Evolutionary conservation across 2,329 filamentous ascomycete species (phyloP), one percentile per base, ranked within the genome.

Genomic region (Keithomyces neogunnii): DNA sequence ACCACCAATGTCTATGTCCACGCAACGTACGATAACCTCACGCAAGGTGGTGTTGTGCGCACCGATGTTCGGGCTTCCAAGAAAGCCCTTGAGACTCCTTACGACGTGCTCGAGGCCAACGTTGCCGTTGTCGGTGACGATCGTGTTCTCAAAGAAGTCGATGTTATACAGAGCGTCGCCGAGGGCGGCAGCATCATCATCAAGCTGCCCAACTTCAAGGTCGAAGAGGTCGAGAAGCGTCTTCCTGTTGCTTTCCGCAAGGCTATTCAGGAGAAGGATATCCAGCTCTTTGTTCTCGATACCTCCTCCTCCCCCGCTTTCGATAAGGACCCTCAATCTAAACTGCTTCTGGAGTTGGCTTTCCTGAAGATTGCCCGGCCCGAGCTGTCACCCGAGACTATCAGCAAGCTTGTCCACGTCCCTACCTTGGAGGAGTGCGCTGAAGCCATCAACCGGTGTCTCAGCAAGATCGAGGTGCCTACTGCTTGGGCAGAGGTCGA

Each of bases 211-310:
- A 85, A 83, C 59, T 82, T 89, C 66, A 96, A 95, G 72, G 82
- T 89, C 48, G 92, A 95, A 44, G 90, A 96, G 36, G 67, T 91
- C 5, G 92, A 97, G 73, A 95, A 95, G 79, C 85, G 88, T 60
- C 74, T 99, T 5, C 81, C 89, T 2, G 75, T 77, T 38, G 67
- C 74, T 45, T 80, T 93, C 57, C 84, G 87, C 63, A 89, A 87
- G 69, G 75, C 78, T 11, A 70, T 96, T 48, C 81, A 82, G 50
- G 76, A 82, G 62, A 89, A 88, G 68, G 77, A 78, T 35, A 73
- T 91, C 35, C 73, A 85, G 55, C 76, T 99, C 36, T 87, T 84
- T 60, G 72, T 95, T 35, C 68, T 97, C 11, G 89, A 99, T 64
- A 75, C 86, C 5, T 74, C 84, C 1, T 76, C 76, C 48, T 84